Evolutionary conservation across 371 early-diverging fungal genomes (phyloP), one percentile per base, ranked within the genome.

Genomic region (Gilbertella persicaria): DNA sequence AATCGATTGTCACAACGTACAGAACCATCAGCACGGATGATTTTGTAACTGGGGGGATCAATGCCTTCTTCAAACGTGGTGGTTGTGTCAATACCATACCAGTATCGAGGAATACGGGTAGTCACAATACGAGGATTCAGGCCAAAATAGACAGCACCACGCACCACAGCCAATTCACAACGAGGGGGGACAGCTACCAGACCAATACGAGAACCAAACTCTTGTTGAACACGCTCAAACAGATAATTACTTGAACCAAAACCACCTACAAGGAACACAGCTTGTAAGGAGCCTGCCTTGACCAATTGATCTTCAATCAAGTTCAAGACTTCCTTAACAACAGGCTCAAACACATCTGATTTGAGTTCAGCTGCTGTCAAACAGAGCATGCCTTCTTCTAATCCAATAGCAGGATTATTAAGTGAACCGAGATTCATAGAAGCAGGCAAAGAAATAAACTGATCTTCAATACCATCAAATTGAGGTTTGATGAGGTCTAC

Each of bases 51-150:
- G 9, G 73, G 74, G 21, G 79, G 79, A 59, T 79, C 79, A 25
- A 79, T 60, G n/a, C 75, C 75, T 58, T 78, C 78, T 50, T 78
- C 78, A 65, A 78, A 78, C 30, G 75, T 75, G 14, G 75, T 75
- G 9, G 78, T 78, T 8, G 84, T 82, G 37, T 84, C 84, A 43
- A 84, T 80, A 45, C 84, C 84, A 49, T 84, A 79, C 82, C 82
- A 81, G 35, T 75, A 78, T 61, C 84, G 75, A 9, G 84, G 80
- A 43, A 84, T 78, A 74, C 84, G 80, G 0, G 80, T 73, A 7
- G 74, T 74, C 10, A 84, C 78, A 6, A 80, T 68, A 29, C 73
- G 69, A 24, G 79, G 78, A 23, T 80, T 75, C 39, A 84, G 54
- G 23, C 83, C 83, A 67, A 80, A 82, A 54, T 80, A 81, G n/a